A percentile compares a stretch with the other conserved stretches of the same genome.
Evolutionary conservation across 2,329 filamentous ascomycete genomes (phyloP).

Genomic region (Neophaeococcomyces aloes): DNA sequence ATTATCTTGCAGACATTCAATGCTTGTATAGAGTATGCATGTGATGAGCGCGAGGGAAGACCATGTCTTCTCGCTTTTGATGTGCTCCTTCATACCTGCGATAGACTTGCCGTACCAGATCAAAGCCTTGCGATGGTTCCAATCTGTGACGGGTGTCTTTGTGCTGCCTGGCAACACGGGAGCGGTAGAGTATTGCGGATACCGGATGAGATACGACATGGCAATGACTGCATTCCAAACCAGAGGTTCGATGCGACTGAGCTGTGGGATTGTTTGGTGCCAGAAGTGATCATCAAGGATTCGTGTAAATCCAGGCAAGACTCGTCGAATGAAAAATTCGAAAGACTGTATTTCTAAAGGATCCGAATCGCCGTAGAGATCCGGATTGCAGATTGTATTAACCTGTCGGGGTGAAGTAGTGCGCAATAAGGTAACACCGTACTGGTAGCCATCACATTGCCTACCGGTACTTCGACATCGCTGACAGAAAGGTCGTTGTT

Average conservation of each 20-base stretch:
- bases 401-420: neutral
- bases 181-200: constrained; percentile 5
- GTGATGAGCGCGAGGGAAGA: constrained; percentile 6
- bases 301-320: constrained; percentile 10
- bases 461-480: constrained; percentile 29
- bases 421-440: no score
- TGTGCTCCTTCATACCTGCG: constrained; percentile 1
- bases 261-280: constrained; percentile 9
- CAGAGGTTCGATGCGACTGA: constrained; percentile 6
- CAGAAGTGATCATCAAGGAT: constrained; percentile 11
- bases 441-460: constrained; percentile 29
- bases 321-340: constrained; percentile 11
- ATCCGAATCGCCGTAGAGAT: constrained; percentile 1
- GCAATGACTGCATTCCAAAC: constrained; percentile 12
- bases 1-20: constrained; percentile 12
- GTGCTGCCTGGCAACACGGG: no score
- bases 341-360: constrained; percentile 9
- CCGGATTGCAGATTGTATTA: neutral
- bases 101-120: constrained; percentile 10
- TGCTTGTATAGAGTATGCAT: constrained; percentile 13
- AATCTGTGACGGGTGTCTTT: no score
- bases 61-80: constrained; percentile 2
- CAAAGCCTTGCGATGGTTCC: constrained; percentile 10
- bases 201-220: constrained; percentile 9
- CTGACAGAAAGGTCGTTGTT: constrained; percentile 26